Base-by-base conservation (phyloP, 768 basidiomycete genomes). In the Kwoniella sp. region DNA sequence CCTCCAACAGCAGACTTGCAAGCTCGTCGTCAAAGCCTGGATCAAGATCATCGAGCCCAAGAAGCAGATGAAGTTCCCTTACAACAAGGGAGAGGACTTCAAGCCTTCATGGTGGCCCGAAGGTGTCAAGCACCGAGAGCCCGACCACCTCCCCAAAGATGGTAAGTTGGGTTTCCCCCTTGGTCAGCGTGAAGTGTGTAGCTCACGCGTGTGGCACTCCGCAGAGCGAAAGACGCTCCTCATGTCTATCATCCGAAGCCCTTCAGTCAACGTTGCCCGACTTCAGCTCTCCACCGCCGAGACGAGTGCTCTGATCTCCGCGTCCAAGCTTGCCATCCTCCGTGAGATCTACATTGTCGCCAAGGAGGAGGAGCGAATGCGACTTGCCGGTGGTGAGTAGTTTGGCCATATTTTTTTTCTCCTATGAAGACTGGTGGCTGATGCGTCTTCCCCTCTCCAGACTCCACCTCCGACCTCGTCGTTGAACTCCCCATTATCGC, bases 31-130 rank as follows among this genome's bases (percentile, higher is more conserved):
- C 64, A 81, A 81, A 68, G 73, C 72, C 22, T 83, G 82, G 82
- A 82, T 83, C 74, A 82, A 82, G 71, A 71, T 81, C 37, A 79
- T 82, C 63, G 82, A 82, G 71, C 82, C 82, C 2, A 76, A 80
- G 63, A 83, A 82, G 69, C 77, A 80, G 68, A 77, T 76, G 60
- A 77, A 76, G 34, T 81, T 64, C 65, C 82, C 80, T 28, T 83
- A 83, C 72, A 81, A 81, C 62, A 72, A 75, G 48, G 82, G 82
- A 15, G 82, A 82, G 34, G 77, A 73, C 26, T 55, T 66, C n/a
- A 79, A 75, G 61, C 82, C 82, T 0, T 63, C 61, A 5, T 83
- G 82, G 82, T 83, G 82, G 82, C 82, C 82, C 2, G 62, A 69
- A 41, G 73, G 69, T 31, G 68, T 82, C 9, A 73, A 78, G 29